Conservation (phyloP, 305 asterid species). For the Solanum hybrid region DNA sequence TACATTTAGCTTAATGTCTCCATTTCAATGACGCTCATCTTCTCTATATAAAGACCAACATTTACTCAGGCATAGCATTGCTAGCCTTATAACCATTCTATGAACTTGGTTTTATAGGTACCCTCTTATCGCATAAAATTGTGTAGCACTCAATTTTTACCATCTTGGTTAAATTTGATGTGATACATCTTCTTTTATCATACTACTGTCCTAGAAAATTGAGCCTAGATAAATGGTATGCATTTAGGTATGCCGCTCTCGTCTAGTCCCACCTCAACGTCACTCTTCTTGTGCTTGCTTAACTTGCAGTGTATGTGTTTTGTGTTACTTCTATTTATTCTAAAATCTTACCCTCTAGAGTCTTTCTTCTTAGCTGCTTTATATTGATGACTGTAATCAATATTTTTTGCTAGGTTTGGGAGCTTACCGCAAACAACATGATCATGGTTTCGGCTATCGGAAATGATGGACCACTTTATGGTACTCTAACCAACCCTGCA, state of each 20-base stretch:
- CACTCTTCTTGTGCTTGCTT: not conserved
- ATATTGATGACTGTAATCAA: not conserved
- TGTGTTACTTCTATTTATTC: not conserved
- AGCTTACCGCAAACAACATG: slow-evolving; percentile 83
- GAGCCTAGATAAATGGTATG: not conserved
- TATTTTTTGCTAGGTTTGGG: slow-evolving; percentile 63
- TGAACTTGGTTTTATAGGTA: not conserved
- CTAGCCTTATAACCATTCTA: not conserved
- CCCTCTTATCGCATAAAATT: not conserved
- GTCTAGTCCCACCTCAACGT: not conserved
- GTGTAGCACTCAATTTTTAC: not conserved
- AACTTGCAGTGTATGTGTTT: not conserved
- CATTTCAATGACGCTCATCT: not conserved
- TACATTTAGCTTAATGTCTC: not conserved
- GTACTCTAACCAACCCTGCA: slow-evolving; percentile 94
- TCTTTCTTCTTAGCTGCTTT: not conserved
- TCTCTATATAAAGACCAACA: not conserved
- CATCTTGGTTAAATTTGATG: not conserved
- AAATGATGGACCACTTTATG: slow-evolving; percentile 96
- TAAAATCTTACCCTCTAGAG: not conserved
- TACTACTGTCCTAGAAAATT: not conserved
- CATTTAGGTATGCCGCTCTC: not conserved
- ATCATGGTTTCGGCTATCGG: slow-evolving; percentile 94
- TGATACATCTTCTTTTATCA: not conserved
- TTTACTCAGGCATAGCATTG: not conserved